Conservation (phyloP, 192 early-diverging fungal species). For the Gigaspora rosea region DNA sequence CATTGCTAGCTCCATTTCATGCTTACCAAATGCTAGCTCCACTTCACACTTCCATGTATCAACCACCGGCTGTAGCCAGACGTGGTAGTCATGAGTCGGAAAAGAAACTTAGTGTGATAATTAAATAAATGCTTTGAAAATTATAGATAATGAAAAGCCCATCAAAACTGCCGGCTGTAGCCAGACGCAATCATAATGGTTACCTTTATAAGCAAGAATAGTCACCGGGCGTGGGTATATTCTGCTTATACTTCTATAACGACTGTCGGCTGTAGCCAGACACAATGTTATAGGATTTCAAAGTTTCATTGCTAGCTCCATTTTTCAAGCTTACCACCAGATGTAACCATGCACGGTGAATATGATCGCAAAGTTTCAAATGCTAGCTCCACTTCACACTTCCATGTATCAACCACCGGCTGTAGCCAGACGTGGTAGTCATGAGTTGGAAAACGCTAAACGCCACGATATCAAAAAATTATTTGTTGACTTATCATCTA, state of each 20-base stretch:
- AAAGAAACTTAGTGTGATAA: conserved; percentile 12
- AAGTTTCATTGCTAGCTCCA: conserved; percentile 10
- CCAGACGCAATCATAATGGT: conserved; percentile 18
- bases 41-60: background rate
- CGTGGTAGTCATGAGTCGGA: background rate
- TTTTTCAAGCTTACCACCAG: background rate
- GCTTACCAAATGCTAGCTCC: background rate
- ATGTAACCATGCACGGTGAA: background rate
- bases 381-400: background rate
- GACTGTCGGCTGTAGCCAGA: background rate
- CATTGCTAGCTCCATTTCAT: background rate
- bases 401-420: background rate
- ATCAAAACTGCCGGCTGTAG: conserved; percentile 16
- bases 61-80: conserved; percentile 1
- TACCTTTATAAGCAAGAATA: conserved; percentile 24
- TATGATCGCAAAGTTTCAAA: background rate
- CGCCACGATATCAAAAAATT: no score
- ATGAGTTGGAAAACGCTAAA: background rate
- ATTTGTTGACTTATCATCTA: no score
- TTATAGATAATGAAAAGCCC: background rate
- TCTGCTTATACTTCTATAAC: conserved; percentile 9
- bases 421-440: conserved; percentile 5
- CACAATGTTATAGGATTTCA: conserved; percentile 1
- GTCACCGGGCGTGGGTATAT: background rate
- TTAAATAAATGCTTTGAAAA: conserved; percentile 4